Evolutionary conservation across 306 rosid genomes (phyloP), one percentile per base, ranked within the genome.

Genomic region (Benincasa hispida): DNA sequence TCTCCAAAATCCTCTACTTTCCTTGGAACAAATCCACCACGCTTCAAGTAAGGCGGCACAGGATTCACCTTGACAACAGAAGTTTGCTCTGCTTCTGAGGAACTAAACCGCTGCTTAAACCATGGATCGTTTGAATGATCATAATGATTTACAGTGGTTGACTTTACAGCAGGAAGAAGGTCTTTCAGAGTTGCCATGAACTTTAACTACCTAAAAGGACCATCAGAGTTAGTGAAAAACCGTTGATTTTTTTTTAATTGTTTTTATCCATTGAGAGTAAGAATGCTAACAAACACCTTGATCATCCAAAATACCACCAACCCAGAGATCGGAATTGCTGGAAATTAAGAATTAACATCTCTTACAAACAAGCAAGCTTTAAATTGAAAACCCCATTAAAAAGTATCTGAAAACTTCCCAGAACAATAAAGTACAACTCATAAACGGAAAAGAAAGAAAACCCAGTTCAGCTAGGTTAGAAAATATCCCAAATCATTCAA

Each of bases 61-160:
- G 83, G 88, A 61, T 88, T 89, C 0, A 60, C 86, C 69, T 85
- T 86, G 28, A 84, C 18, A 12, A 80, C 86, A n/a, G 84, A 65
- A 30, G 90, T n/a, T 76, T 81, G 87, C 48, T 91, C 92, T 17
- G 86, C 88, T 77, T 86, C 92, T 0, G 91, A 76, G 10, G 92
- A 45, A 59, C 87, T 83, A 80, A 89, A 93, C 6, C 96, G 72
- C 82, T 89, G 90, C 86, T 86, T 89, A 84, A 93, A 93, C 98
- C 98, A 93, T 15, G 94, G 92, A 77, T 93, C 97, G 67, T 80
- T 90, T 28, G 85, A 87, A 77, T 91, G 94, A 77, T 91, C 97
- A 69, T 93, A 93, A 39, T 81, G 87, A 7, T 92, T 69, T 7
- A 87, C 24, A 6, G 93, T 72, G 6, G 96, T 78, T 10, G 96